phyloP scores from a whole-genome alignment of 1,284 basidiomycete genomes.

The Heterobasidion parviporum region DNA sequence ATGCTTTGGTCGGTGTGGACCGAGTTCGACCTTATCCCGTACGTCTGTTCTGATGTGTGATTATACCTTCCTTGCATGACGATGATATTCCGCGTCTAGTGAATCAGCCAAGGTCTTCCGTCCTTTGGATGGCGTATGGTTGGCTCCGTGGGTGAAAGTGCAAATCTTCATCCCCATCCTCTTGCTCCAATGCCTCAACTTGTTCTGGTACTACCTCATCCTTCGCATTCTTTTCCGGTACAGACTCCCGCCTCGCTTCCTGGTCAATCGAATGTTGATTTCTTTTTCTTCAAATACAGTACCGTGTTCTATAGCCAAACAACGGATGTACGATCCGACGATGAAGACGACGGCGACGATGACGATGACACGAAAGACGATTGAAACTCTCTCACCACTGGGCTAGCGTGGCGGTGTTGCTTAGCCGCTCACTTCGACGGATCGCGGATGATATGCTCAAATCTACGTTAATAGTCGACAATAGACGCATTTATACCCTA shows the following conservation, averaged over 20 bases:
- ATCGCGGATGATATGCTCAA: neutral
- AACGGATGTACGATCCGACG: slow-evolving; percentile 55
- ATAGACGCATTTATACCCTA: too few relatives aligned
- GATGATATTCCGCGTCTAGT: slow-evolving; percentile 24
- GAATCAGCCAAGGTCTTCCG: slow-evolving; percentile 52
- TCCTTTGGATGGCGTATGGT: slow-evolving; percentile 60
- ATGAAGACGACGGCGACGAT: slow-evolving; percentile 51
- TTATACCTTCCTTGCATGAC: neutral
- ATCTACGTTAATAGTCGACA: too few relatives aligned
- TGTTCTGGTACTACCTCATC: slow-evolving; percentile 89
- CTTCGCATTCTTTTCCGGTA: slow-evolving; percentile 57
- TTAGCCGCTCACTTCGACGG: too few relatives aligned
- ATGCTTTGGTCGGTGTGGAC: slow-evolving; percentile 87
- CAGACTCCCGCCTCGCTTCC: slow-evolving; percentile 10
- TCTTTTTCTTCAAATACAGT: neutral
- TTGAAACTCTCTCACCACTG: neutral
- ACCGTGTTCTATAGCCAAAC: slow-evolving; percentile 14
- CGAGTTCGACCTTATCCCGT: slow-evolving; percentile 79
- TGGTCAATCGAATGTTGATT: neutral
- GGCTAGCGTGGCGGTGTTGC: neutral
- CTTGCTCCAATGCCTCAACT: slow-evolving; percentile 74
- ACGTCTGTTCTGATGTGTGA: slow-evolving; percentile 23
- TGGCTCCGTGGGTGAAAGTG: slow-evolving; percentile 74
- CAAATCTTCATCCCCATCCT: slow-evolving; percentile 75
- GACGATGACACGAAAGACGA: slow-evolving; percentile 8